phyloP scores from a whole-genome alignment of 495 filamentous ascomycete species.

The Sporormia fimetaria region DNA sequence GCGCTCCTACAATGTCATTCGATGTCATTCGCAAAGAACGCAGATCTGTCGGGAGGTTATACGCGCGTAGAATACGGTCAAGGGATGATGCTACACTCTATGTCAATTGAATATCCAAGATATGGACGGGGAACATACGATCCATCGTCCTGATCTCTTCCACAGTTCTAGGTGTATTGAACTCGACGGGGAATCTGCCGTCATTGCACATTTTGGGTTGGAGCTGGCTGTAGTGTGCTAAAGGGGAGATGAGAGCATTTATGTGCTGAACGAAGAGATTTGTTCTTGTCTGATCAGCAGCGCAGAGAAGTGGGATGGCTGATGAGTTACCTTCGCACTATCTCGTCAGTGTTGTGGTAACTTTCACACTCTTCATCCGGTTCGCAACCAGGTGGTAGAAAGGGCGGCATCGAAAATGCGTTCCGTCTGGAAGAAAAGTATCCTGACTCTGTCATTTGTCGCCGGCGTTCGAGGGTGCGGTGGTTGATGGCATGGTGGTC shows the following conservation, averaged over 20 bases:
- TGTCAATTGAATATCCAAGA: conserved; percentile 1
- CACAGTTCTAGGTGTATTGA: conserved; percentile 25
- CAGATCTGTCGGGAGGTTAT: conserved; percentile 25
- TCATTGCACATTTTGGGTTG: conserved; percentile 33
- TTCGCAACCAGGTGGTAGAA: conserved; percentile 14
- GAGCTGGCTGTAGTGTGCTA: conserved; percentile 25
- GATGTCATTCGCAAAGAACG: conserved; percentile 18
- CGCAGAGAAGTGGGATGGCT: not conserved
- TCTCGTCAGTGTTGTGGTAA: conserved; percentile 13
- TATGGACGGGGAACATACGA: conserved; percentile 9
- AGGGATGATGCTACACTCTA: conserved; percentile 18
- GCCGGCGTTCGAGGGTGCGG: no score
- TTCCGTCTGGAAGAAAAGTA: no score
- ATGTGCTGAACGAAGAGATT: conserved; percentile 30
- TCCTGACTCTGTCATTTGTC: no score
- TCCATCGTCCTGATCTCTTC: conserved; percentile 28
- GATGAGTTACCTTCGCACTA: conserved; percentile 18
- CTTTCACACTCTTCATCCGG: conserved; percentile 12
- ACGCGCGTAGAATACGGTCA: conserved; percentile 31
- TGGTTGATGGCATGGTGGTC: no score
- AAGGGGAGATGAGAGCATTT: conserved; percentile 24
- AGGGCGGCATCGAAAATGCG: no score
- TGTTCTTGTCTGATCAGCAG: conserved; percentile 17
- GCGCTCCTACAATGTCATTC: conserved; percentile 8
- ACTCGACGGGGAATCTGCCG: conserved; percentile 29